Conservation (phyloP, 371 early-diverging fungal genomes). For the Mortierella sp. region DNA sequence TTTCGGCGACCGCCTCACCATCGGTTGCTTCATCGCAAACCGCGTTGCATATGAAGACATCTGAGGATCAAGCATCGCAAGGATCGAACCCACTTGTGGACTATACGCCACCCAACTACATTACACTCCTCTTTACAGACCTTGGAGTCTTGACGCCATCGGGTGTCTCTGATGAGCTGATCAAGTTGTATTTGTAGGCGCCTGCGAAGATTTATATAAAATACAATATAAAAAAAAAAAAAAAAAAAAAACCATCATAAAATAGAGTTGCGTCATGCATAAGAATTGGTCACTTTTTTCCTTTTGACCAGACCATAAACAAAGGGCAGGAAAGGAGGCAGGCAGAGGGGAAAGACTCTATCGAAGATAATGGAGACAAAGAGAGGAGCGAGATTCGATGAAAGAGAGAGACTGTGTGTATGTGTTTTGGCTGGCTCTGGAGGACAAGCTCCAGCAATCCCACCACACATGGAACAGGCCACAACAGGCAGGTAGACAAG, state of each 20-base stretch:
- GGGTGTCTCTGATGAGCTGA: constrained; percentile 91
- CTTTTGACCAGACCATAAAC: background rate
- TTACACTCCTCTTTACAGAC: constrained; percentile 92
- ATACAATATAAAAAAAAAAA: constrained; percentile 7
- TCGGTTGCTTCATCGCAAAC: constrained; percentile 35
- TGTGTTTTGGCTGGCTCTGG: no score
- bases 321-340: no score
- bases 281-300: background rate
- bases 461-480: no score
- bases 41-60: constrained; percentile 49
- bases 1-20: constrained; percentile 21
- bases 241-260: background rate
- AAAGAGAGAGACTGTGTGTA: no score
- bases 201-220: background rate
- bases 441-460: no score
- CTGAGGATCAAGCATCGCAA: constrained; percentile 44
- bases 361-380: no score
- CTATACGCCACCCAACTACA: constrained; percentile 95
- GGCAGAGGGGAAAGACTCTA: no score
- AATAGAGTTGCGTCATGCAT: no score
- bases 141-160: constrained; percentile 94
- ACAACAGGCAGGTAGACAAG: no score
- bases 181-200: constrained; percentile 80
- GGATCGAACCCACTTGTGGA: constrained; percentile 86
- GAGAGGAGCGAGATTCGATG: no score